A percentile compares a stretch with the other conserved stretches of the same genome.
Conservation (phyloP, 2,329 filamentous ascomycete genomes). For the Fusarium verrucosum region DNA sequence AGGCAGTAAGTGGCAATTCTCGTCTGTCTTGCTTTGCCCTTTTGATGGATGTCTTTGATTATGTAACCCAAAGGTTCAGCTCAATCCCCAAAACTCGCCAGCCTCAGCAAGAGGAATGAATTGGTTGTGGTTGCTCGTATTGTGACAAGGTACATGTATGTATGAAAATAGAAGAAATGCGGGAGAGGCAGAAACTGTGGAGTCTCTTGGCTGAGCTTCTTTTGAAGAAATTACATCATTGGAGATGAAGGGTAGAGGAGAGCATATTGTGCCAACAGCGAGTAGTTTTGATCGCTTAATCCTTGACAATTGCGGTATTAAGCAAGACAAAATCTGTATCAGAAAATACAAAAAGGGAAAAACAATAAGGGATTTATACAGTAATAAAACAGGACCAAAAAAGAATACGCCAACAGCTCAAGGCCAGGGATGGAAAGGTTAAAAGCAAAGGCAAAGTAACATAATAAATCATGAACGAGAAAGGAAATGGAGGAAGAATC, state of each 20-base stretch:
- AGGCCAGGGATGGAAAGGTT: constrained; percentile 2
- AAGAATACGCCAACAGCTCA: constrained; percentile 14
- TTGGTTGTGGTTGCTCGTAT: not conserved
- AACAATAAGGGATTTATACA: constrained; percentile 2
- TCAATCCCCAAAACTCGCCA: not conserved
- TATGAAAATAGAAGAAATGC: constrained; percentile 22
- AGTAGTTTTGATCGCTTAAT: not conserved
- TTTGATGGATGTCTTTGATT: constrained; percentile 23
- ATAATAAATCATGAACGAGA: not conserved
- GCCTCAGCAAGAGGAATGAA: constrained; percentile 11
- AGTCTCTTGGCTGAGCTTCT: constrained; percentile 33
- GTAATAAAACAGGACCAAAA: not conserved
- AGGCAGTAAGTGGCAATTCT: constrained; percentile 8
- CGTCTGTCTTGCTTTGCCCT: constrained; percentile 9
- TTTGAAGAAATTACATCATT: constrained; percentile 41
- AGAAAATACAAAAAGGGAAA: not conserved
- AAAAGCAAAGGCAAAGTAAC: constrained; percentile 1
- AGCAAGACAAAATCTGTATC: not conserved
- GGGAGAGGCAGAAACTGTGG: constrained; percentile 32
- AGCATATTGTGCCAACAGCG: not conserved
- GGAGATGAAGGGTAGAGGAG: not conserved
- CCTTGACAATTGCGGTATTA: not conserved
- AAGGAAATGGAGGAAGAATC: no score
- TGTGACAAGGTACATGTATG: constrained; percentile 13
- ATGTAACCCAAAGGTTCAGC: constrained; percentile 7